Conservation (phyloP, 371 early-diverging fungal species). For the Apophysomyces variabilis region DNA sequence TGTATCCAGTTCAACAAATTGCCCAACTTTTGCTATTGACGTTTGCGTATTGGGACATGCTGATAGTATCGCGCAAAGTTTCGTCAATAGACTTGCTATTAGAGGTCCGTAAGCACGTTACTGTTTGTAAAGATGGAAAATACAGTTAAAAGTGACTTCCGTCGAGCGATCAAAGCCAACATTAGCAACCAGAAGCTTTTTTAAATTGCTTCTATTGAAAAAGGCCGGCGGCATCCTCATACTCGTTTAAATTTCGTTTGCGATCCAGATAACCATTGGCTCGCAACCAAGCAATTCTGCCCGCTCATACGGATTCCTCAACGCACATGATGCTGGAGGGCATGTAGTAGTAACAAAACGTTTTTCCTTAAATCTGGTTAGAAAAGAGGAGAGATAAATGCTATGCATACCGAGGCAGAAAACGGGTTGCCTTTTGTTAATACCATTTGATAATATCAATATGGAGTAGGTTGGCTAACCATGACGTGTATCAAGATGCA, state of each 20-base stretch:
- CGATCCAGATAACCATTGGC: slow-evolving; percentile 9
- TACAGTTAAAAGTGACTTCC: not conserved
- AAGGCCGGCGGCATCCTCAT: slow-evolving; percentile 6
- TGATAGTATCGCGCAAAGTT: not conserved
- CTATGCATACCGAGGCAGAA: no score
- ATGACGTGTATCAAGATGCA: no score
- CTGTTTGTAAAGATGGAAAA: not conserved
- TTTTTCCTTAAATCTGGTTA: no score
- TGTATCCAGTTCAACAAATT: slow-evolving; percentile 2
- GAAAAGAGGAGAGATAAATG: no score
- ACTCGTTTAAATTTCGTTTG: slow-evolving; percentile 7
- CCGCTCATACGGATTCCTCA: not conserved
- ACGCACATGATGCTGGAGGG: no score
- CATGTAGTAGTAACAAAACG: no score
- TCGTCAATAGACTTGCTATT: slow-evolving; percentile 8
- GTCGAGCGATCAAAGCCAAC: not conserved
- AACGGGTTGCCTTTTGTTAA: no score
- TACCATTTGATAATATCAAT: no score
- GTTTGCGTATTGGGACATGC: not conserved
- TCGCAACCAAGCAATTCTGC: slow-evolving; percentile 13
- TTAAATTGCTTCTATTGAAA: slow-evolving; percentile 6
- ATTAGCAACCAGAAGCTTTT: not conserved
- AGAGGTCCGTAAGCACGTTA: not conserved
- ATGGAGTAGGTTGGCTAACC: no score
- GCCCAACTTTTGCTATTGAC: not conserved